Conservation (phyloP, 1,284 basidiomycete species). For the Coriolopsis trogii region DNA sequence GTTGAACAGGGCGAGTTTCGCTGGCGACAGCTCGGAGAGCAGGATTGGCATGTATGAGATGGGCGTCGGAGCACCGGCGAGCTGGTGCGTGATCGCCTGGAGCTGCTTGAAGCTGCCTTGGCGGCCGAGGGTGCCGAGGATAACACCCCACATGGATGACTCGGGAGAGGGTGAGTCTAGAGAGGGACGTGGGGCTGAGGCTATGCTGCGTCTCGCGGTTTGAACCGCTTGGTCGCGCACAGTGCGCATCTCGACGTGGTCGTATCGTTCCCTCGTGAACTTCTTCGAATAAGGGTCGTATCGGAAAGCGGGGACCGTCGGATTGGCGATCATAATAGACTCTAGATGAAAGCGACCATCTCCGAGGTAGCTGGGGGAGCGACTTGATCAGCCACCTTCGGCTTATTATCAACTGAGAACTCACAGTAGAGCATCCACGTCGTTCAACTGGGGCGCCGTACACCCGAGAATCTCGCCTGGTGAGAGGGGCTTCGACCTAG, state of each 20-base stretch:
- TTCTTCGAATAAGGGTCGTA: constrained; percentile 99
- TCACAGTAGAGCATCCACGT: constrained; percentile 88
- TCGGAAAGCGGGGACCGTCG: constrained; percentile 92
- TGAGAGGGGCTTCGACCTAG: constrained; percentile 91
- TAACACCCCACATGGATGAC: constrained; percentile 81
- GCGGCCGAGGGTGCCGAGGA: constrained; percentile 93
- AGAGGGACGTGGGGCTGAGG: constrained; percentile 14
- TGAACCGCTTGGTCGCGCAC: constrained; percentile 81
- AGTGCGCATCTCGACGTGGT: constrained; percentile 86
- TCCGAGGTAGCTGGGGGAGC: constrained; percentile 75
- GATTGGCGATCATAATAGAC: constrained; percentile 99
- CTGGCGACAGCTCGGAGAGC: constrained; percentile 94
- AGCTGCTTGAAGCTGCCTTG: constrained; percentile 94
- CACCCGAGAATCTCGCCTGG: constrained; percentile 98
- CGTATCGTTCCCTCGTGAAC: constrained; percentile 90
- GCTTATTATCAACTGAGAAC: constrained; percentile 30
- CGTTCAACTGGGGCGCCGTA: constrained; percentile 84
- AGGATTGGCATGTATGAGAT: constrained; percentile 88
- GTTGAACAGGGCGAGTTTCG: constrained; percentile 87
- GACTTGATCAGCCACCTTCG: background rate
- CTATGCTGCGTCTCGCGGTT: constrained; percentile 68
- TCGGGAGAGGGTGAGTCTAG: constrained; percentile 16
- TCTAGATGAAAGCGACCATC: constrained; percentile 99
- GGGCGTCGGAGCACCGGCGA: constrained; percentile 50
- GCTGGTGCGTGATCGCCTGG: constrained; percentile 78